Evolutionary conservation across 129 eudicot species (phyloP), one percentile per base, ranked within the genome.

Genomic region (Saposhnikovia divaricata): DNA sequence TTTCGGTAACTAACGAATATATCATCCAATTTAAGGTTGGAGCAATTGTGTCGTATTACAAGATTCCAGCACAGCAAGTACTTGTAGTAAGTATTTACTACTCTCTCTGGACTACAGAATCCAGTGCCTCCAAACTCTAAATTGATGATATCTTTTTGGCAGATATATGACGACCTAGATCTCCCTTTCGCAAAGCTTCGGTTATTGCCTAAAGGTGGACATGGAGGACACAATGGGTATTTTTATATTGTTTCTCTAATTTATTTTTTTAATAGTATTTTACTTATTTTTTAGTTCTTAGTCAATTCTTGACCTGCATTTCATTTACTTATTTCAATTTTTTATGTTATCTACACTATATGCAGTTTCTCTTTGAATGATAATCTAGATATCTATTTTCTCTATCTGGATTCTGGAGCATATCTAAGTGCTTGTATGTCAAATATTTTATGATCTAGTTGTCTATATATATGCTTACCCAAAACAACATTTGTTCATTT

Each of bases 151-250:
- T 53, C 46, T 77, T 69, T 47, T 63, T 48, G 83, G 63, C 89
- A 95, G 98, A 88, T 95, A 51, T 95, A 78, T 81, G 98, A 95
- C 76, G 98, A 95, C 84, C 72, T 95, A 74, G 98, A 95, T 92
- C 86, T 95, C 78, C 98, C 98, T 34, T 95, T 95, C 59, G 94
- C 92, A 46, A 95, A 89, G 91, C 83, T 95, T 83, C 89, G 97
- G 47, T 77, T 95, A 44, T 84, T 95, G 84, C 98, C 98, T 39
- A 95, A 92, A 87, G 98, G 98, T 83, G 98, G 98, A 79, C 97
- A 95, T 42, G 98, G 98, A 72, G 98, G 98, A 80, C 98, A 95
- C 85, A 95, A 95, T 61, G 98, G 98, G 98, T 95, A 92, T 70
- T 43, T 77, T 48, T 9, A 19, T 23, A 55, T 31, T n/a, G 47